These are phyloP conservation scores for Tolypocladium nubicola DNA, from an alignment of 2,329 filamentous ascomycete genomes.

Conservation along the genomic window DNA sequence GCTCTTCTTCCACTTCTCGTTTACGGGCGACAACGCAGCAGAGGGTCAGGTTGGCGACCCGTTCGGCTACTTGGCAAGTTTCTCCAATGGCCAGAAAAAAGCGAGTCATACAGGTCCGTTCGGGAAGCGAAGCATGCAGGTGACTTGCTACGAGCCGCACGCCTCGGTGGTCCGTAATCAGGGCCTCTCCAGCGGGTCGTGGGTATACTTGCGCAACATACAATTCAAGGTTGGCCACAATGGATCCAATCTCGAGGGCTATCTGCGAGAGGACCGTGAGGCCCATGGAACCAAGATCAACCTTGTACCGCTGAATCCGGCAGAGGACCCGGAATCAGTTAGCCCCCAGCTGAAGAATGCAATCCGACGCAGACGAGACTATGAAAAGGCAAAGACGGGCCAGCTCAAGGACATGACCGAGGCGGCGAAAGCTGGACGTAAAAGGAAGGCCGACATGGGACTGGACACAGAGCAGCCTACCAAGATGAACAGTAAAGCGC, in stretches of 20 bases:
- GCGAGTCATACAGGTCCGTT: constrained; percentile 61
- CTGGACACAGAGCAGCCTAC: constrained; percentile 12
- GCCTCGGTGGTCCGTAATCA: constrained; percentile 40
- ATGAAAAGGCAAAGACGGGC: constrained; percentile 38
- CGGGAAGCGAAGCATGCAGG: constrained; percentile 59
- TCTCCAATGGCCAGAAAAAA: constrained; percentile 9
- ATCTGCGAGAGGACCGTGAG: constrained; percentile 50
- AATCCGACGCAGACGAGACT: constrained; percentile 52
- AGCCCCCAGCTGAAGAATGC: constrained; percentile 44
- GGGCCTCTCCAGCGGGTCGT: constrained; percentile 45
- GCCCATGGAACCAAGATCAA: constrained; percentile 37
- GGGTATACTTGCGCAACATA: constrained; percentile 61
- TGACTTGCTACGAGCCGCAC: constrained; percentile 64
- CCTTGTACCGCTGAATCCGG: constrained; percentile 38
- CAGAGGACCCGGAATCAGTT: constrained; percentile 28
- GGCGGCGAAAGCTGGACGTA: constrained; percentile 24
- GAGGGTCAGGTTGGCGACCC: constrained; percentile 38
- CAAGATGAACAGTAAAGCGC: constrained; percentile 15
- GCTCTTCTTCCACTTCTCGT: constrained; percentile 42
- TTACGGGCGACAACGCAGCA: constrained; percentile 17
- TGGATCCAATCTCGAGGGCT: constrained; percentile 56
- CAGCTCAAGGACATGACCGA: constrained; percentile 26
- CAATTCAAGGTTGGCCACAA: constrained; percentile 50
- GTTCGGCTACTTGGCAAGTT: constrained; percentile 38
- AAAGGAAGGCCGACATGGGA: constrained; percentile 23